Percentiles rank a stretch among this genome's conserved stretches.
phyloP scores from a whole-genome alignment of 768 basidiomycete species.

The Kwoniella sp. region DNA sequence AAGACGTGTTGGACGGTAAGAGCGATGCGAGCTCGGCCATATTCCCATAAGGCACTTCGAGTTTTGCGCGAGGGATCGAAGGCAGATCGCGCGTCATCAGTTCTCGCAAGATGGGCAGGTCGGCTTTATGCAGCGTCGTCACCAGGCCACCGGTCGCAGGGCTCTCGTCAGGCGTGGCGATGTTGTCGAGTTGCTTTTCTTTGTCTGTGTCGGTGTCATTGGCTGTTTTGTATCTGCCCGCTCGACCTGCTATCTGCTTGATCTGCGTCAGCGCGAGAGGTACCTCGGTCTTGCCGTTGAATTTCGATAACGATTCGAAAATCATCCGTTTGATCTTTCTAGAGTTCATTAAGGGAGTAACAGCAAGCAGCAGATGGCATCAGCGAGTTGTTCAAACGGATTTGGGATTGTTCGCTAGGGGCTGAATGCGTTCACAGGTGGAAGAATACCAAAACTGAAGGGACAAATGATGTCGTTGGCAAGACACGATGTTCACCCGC shows the following conservation, averaged over 20 bases:
- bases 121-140: slow-evolving; percentile 69
- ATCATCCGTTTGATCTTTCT: slow-evolving; percentile 91
- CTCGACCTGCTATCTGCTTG: slow-evolving; percentile 93
- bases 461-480: background rate
- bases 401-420: background rate
- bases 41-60: slow-evolving; percentile 55
- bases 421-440: background rate
- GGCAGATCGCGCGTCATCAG: slow-evolving; percentile 64
- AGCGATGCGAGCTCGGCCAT: slow-evolving; percentile 49
- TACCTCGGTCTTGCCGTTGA: slow-evolving; percentile 60
- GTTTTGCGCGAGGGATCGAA: slow-evolving; percentile 62
- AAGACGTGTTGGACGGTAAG: slow-evolving; percentile 53
- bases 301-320: slow-evolving; percentile 73
- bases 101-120: slow-evolving; percentile 65
- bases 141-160: slow-evolving; percentile 64
- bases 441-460: background rate
- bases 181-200: slow-evolving; percentile 27
- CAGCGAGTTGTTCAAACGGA: no score
- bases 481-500: background rate
- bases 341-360: slow-evolving; percentile 5
- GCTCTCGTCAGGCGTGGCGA: slow-evolving; percentile 23
- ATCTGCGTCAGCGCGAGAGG: slow-evolving; percentile 72
- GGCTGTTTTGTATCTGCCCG: slow-evolving; percentile 71
- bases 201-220: slow-evolving; percentile 11
- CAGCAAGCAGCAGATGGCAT: no score